phyloP scores from a whole-genome alignment of 257 asterid species.

The Solanum chmielewskii region DNA sequence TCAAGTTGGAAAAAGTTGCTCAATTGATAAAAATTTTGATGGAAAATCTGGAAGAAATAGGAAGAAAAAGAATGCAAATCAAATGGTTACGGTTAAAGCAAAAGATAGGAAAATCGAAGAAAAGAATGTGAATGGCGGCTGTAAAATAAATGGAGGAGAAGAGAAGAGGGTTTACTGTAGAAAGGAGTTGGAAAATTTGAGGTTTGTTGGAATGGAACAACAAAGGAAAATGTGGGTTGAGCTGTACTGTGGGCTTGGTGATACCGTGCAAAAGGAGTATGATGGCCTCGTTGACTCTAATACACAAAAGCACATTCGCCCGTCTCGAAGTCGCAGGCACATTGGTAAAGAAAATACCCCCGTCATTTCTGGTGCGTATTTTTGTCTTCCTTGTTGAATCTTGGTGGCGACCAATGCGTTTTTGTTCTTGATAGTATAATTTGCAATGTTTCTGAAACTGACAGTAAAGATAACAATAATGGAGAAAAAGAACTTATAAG shows the following conservation, averaged over 20 bases:
- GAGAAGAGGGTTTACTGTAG: conserved; percentile 38
- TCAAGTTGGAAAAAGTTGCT: background rate
- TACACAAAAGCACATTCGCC: conserved; percentile 16
- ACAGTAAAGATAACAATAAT: background rate
- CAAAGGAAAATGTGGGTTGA: conserved; percentile 76
- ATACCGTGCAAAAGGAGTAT: conserved; percentile 39
- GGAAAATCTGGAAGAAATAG: background rate
- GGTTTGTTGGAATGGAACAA: conserved; percentile 41
- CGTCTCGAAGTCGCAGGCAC: conserved; percentile 31
- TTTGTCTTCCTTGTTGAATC: background rate
- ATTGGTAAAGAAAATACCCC: conserved; percentile 18
- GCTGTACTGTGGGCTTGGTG: conserved; percentile 56
- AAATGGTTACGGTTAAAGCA: conserved; percentile 8
- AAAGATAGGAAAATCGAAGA: conserved; percentile 17
- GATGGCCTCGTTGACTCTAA: conserved; percentile 27
- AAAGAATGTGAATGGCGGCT: background rate
- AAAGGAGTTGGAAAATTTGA: conserved; percentile 52
- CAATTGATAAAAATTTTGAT: background rate
- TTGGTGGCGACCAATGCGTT: background rate
- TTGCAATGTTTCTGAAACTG: background rate
- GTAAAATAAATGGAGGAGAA: conserved; percentile 10
- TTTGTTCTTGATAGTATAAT: background rate
- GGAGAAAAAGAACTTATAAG: background rate
- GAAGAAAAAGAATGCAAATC: background rate
- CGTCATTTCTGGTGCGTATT: conserved; percentile 21